phyloP scores from a whole-genome alignment of 495 filamentous ascomycete genomes.

The Neurospora sp. region DNA sequence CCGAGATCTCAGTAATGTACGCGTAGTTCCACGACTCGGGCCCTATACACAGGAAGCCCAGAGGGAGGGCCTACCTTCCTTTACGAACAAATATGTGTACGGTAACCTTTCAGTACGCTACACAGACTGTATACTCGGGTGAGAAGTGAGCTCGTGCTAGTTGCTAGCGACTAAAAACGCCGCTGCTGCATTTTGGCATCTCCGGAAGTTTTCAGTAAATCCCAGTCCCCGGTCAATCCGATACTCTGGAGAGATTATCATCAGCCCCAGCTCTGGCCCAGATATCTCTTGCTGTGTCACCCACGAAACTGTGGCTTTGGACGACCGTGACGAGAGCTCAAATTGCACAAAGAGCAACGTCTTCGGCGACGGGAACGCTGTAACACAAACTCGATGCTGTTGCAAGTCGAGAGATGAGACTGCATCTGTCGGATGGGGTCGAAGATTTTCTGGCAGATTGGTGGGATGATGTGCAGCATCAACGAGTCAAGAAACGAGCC shows the following conservation, averaged over 20 bases:
- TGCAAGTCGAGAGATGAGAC: background rate
- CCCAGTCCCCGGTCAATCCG: background rate
- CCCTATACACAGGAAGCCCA: background rate
- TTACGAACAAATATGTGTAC: background rate
- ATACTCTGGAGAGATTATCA: background rate
- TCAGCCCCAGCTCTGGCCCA: background rate
- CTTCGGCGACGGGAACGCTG: background rate
- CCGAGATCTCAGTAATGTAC: background rate
- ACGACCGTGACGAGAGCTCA: background rate
- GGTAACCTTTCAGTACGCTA: background rate
- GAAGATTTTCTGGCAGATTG: conserved; percentile 8
- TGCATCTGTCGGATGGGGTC: conserved; percentile 2
- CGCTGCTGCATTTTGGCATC: background rate
- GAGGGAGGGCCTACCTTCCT: background rate
- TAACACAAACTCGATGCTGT: background rate
- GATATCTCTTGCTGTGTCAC: background rate
- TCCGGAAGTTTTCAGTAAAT: background rate
- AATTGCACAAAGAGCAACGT: background rate
- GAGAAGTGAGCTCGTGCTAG: background rate
- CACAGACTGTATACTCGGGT: background rate
- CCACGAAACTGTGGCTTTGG: background rate
- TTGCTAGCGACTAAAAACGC: background rate
- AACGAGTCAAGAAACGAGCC: conserved; percentile 25
- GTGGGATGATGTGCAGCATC: conserved; percentile 26
- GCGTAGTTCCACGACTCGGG: background rate